Conservation (phyloP, 179 eudicot genomes). For the Beta macrorhiza region DNA sequence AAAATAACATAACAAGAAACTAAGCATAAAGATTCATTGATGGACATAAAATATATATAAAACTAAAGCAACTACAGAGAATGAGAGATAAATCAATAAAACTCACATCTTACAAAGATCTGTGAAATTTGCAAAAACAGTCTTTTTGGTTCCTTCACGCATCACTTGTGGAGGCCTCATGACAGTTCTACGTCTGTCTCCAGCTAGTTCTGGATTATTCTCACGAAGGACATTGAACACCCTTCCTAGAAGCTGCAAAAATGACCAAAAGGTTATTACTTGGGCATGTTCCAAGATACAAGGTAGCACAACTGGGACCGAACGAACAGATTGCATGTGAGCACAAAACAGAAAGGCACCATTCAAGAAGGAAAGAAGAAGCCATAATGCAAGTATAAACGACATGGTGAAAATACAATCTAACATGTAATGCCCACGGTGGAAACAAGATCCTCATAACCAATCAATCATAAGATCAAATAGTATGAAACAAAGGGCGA, state of each 20-base stretch:
- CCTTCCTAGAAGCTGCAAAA: conserved; percentile 72
- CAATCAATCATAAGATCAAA: neutral
- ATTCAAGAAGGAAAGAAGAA: no score
- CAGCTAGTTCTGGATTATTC: conserved; percentile 97
- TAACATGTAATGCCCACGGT: neutral
- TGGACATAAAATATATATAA: neutral
- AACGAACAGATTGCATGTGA: neutral
- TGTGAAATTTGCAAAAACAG: conserved; percentile 86
- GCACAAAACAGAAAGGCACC: no score
- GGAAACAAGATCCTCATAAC: neutral
- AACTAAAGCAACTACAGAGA: neutral
- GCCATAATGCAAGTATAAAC: no score
- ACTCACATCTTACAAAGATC: conserved; percentile 89
- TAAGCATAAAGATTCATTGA: neutral
- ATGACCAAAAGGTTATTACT: neutral
- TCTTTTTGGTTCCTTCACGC: conserved; percentile 97
- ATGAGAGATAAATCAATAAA: conserved; percentile 1
- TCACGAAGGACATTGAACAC: conserved; percentile 89
- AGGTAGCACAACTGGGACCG: no score
- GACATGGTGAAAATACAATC: no score
- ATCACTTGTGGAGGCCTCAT: conserved; percentile 98
- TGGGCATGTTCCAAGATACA: no score
- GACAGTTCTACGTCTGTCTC: conserved; percentile 90
- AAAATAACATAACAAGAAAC: neutral
- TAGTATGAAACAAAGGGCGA: neutral